Evolutionary conservation across 1,139 yeast species (phyloP), one percentile per base, ranked within the genome.

Genomic region (Candida frijolesensis): DNA sequence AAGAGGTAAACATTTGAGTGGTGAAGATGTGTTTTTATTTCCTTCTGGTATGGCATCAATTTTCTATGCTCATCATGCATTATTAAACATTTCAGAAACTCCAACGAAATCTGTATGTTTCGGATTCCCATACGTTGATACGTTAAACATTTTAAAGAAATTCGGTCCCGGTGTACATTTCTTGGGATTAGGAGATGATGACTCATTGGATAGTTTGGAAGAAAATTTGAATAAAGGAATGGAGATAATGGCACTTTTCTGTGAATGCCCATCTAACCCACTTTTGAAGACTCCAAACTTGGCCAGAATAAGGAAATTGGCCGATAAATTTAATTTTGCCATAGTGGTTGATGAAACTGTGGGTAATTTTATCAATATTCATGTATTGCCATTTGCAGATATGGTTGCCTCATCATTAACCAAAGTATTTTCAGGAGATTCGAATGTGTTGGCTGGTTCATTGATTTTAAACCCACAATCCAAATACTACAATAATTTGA

Each of bases 181-280:
- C 66, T 83, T 85, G 56, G 97, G 97, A 1, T 72, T 82, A 55
- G 97, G 97, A 9, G 96, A 89, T 60, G 88, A 84, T 54, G 76
- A 72, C 11, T 86, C 95, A 2, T 72, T 94, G 59, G 82, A 78
- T 42, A 82, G 82, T 47, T 70, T 94, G 41, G 95, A 90, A 62
- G 59, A 61, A 12, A 72, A 79, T 40, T 75, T 94, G 52, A 80
- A 76, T 50, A 55, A 71, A 0, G 96, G 96, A 2, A 71, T 74
- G 49, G 81, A 85, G 40, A 76, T 91, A 42, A 74, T 84, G 57
- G 85, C 85, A 0, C 77, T 94, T 38, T 89, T 89, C 64, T 87
- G 97, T 63, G 99, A 95, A 68, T 87, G 96, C 58, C 99, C 99
- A 0, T 87, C 96, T 0, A 92, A 92, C 66, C 98, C 98, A 10